phyloP scores from a whole-genome alignment of 2,329 filamentous ascomycete species.

The Ceratocystis smalleyi region DNA sequence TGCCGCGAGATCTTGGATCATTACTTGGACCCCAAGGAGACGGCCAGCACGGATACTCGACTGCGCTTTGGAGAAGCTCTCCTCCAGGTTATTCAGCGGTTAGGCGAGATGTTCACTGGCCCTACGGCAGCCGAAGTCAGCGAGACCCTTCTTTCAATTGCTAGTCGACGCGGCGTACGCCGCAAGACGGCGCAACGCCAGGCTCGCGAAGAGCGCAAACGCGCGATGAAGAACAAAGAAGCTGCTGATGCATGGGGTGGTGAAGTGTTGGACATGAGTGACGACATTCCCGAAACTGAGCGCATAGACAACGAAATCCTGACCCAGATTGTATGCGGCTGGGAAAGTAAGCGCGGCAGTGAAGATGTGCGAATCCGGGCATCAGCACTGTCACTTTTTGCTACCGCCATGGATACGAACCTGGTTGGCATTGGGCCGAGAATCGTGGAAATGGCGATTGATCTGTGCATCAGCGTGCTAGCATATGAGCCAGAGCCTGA shows the following conservation, averaged over 20 bases:
- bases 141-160: slow-evolving; percentile 46
- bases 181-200: slow-evolving; percentile 44
- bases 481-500: slow-evolving; percentile 44
- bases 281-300: slow-evolving; percentile 31
- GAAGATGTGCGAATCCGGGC: slow-evolving; percentile 57
- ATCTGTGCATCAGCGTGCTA: slow-evolving; percentile 47
- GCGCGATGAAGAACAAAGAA: slow-evolving; percentile 33
- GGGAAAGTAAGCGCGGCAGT: slow-evolving; percentile 48
- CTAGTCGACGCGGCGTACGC: slow-evolving; percentile 46
- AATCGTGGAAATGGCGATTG: slow-evolving; percentile 41
- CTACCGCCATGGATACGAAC: slow-evolving; percentile 43
- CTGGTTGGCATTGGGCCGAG: slow-evolving; percentile 38
- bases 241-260: slow-evolving; percentile 41
- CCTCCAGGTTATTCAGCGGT: slow-evolving; percentile 45
- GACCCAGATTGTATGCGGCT: slow-evolving; percentile 46
- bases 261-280: slow-evolving; percentile 33
- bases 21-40: slow-evolving; percentile 49
- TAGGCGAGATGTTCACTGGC: slow-evolving; percentile 40
- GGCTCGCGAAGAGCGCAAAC: slow-evolving; percentile 33
- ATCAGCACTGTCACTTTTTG: slow-evolving; percentile 53
- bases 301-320: slow-evolving; percentile 35
- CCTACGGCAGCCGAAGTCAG: slow-evolving; percentile 36
- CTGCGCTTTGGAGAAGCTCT: slow-evolving; percentile 55
- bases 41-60: slow-evolving; percentile 43
- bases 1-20: slow-evolving; percentile 48